Conservation (phyloP, 306 rosid genomes). For the Cucumis sativus region DNA sequence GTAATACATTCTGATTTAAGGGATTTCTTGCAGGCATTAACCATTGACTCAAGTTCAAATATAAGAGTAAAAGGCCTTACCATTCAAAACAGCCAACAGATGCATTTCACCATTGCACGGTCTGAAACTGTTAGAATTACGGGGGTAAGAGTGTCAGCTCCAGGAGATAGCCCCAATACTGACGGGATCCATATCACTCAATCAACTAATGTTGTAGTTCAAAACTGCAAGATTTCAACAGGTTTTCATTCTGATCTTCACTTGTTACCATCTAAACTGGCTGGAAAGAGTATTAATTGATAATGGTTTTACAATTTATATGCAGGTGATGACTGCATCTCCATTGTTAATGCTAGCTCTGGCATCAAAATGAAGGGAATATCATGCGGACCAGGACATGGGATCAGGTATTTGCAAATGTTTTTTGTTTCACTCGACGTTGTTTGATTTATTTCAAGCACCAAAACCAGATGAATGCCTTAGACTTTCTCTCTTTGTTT, state of each 20-base stretch:
- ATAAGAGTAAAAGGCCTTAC: slow-evolving; percentile 56
- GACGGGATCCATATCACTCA: slow-evolving; percentile 90
- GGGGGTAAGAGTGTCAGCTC: slow-evolving; percentile 62
- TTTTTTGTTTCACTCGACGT: neutral
- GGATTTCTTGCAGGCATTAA: slow-evolving; percentile 61
- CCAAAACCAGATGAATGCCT: neutral
- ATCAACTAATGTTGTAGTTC: slow-evolving; percentile 73
- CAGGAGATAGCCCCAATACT: slow-evolving; percentile 49
- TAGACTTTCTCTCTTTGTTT: neutral
- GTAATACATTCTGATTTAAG: slow-evolving; percentile 1
- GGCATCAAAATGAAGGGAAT: slow-evolving; percentile 85
- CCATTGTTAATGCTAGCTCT: slow-evolving; percentile 90
- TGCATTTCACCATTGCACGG: slow-evolving; percentile 58
- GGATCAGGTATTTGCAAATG: slow-evolving; percentile 58
- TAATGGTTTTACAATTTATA: slow-evolving; percentile 6
- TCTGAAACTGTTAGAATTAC: slow-evolving; percentile 50
- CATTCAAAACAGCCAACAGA: slow-evolving; percentile 86
- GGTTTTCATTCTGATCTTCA: slow-evolving; percentile 32
- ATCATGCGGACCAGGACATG: slow-evolving; percentile 95
- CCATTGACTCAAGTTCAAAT: slow-evolving; percentile 66
- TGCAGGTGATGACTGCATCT: slow-evolving; percentile 93
- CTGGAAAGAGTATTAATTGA: neutral
- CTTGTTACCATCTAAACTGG: neutral
- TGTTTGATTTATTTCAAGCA: neutral
- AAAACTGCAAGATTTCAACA: slow-evolving; percentile 70